Evolutionary conservation across 2,329 filamentous ascomycete genomes (phyloP).

Genomic region (Hypoxylon sp.): DNA sequence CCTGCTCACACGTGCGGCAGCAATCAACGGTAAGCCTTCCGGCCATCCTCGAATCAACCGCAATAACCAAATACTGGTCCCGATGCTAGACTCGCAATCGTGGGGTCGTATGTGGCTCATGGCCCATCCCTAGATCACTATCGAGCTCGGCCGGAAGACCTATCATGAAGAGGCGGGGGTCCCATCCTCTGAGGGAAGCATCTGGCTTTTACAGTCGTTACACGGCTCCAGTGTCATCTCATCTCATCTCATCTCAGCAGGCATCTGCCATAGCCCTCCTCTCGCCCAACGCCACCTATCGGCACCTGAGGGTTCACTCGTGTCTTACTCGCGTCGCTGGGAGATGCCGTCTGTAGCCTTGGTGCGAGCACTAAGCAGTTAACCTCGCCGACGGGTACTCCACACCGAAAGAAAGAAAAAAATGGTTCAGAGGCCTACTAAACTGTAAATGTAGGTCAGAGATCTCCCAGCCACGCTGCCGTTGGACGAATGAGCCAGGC

Average conservation of each 20-base stretch:
- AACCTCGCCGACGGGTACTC: conserved; percentile 6
- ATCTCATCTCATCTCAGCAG: not conserved
- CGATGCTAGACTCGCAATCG: conserved; percentile 19
- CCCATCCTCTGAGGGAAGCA: conserved; percentile 2
- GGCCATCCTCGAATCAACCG: conserved; percentile 19
- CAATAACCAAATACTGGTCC: conserved; percentile 7
- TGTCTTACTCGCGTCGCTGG: conserved; percentile 17
- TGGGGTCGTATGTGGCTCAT: conserved; percentile 16
- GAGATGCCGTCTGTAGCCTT: conserved; percentile 3
- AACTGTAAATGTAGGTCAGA: too few relatives aligned
- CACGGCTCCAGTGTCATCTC: not conserved
- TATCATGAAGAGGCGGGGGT: conserved; percentile 5
- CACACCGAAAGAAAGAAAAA: too few relatives aligned
- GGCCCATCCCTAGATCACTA: not conserved
- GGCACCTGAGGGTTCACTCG: conserved; percentile 16
- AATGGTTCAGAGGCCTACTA: conserved; percentile 11
- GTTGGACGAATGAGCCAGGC: conserved; percentile 21
- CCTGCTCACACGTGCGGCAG: conserved; percentile 14
- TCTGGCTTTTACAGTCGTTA: not conserved
- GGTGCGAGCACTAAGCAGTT: not conserved
- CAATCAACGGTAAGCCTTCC: conserved; percentile 12
- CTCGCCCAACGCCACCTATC: not conserved
- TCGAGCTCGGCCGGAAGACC: conserved; percentile 1
- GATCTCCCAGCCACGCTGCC: conserved; percentile 25
- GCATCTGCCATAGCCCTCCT: not conserved